Percentiles rank a stretch among this genome's conserved stretches.
phyloP scores from a whole-genome alignment of 2,329 filamentous ascomycete genomes.

The Colletotrichum phormii region DNA sequence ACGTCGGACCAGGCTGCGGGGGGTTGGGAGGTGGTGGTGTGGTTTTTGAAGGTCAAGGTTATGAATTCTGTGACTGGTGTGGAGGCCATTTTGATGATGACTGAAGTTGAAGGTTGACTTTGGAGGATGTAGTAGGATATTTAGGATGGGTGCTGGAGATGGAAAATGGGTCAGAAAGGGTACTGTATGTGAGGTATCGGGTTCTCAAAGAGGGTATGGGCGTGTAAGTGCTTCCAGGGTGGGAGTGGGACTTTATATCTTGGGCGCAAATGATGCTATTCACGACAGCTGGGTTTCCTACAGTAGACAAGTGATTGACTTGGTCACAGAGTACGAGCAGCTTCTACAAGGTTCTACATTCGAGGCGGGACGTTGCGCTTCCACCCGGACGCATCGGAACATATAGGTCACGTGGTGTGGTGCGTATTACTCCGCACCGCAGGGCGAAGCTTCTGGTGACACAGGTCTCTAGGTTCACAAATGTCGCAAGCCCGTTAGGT shows the following conservation, averaged over 20 bases:
- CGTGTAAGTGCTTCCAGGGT: not conserved
- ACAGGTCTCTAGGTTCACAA: not conserved
- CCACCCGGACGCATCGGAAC: not conserved
- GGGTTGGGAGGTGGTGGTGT: conserved; percentile 11
- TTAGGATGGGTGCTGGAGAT: not conserved
- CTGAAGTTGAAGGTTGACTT: too few relatives aligned
- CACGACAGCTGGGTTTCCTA: not conserved
- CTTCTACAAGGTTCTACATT: conserved; percentile 18
- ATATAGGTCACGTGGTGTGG: conserved; percentile 25
- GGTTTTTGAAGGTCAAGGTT: conserved; percentile 29
- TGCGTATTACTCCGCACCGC: conserved; percentile 23
- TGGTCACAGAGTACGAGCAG: not conserved
- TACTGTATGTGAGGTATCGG: not conserved
- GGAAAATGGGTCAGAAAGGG: not conserved
- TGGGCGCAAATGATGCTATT: not conserved
- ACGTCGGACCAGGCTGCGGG: conserved; percentile 31
- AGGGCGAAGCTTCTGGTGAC: conserved; percentile 27
- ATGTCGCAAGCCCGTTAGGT: conserved; percentile 17
- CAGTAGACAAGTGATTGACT: not conserved
- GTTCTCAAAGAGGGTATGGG: not conserved
- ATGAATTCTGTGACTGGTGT: conserved; percentile 36
- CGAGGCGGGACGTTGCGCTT: not conserved
- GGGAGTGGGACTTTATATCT: not conserved
- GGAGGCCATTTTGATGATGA: conserved; percentile 6
- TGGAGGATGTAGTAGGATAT: too few relatives aligned